Conservation (phyloP, 768 basidiomycete genomes). For the Tulasnella sp. region DNA sequence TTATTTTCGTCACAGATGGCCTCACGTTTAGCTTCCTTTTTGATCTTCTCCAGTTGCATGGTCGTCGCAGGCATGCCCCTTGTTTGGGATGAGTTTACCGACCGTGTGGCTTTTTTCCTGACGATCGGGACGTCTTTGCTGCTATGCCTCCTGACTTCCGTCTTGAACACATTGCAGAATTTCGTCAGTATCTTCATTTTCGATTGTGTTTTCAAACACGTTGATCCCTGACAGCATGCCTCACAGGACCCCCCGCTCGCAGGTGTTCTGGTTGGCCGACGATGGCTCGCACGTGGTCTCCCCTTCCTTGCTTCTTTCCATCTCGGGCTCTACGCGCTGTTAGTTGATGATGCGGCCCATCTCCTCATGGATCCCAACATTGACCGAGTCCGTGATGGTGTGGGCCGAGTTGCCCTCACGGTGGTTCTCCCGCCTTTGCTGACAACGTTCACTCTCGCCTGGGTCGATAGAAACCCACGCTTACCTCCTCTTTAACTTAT, state of each 20-base stretch:
- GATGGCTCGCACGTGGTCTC: neutral
- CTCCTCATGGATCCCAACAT: too few species aligned
- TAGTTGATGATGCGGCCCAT: neutral
- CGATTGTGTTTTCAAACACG: neutral
- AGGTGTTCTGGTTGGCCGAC: neutral
- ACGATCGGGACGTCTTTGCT: neutral
- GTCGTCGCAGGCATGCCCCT: neutral
- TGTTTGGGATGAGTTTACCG: neutral
- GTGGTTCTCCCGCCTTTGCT: neutral
- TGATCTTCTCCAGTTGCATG: neutral
- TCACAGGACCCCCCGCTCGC: neutral
- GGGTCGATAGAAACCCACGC: too few species aligned
- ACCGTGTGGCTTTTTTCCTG: neutral
- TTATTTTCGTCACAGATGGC: neutral
- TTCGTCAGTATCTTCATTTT: neutral
- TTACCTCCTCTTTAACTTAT: too few species aligned
- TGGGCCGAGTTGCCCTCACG: neutral
- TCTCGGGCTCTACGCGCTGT: neutral
- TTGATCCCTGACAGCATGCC: neutral
- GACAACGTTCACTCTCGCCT: neutral
- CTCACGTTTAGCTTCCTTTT: neutral
- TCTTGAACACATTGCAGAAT: neutral
- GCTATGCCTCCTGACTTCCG: neutral
- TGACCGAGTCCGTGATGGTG: too few species aligned
- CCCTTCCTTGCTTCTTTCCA: neutral